Percentiles rank a stretch among this genome's conserved stretches.
phyloP scores from a whole-genome alignment of 306 rosid species.

The Lithocarpus polystachyus region DNA sequence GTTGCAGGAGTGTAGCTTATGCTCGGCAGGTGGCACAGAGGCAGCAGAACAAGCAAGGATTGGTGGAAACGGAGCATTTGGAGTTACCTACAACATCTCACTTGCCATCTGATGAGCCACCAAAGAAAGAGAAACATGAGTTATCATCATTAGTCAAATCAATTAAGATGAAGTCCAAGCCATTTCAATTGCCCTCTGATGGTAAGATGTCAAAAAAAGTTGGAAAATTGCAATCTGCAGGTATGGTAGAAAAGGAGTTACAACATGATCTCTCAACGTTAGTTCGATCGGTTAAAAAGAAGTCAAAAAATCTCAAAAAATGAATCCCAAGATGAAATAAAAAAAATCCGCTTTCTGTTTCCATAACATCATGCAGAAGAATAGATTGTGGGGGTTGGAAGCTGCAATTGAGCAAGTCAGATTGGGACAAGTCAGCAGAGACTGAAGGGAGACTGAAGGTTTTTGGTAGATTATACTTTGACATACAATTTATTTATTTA shows the following conservation, averaged over 20 bases:
- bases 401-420: no score
- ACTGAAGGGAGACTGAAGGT: not conserved
- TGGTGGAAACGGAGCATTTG: slow-evolving; percentile 23
- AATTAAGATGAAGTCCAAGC: slow-evolving; percentile 69
- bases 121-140: slow-evolving; percentile 49
- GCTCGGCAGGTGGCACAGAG: slow-evolving; percentile 54
- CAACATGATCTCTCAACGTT: slow-evolving; percentile 21
- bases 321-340: not conserved
- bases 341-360: not conserved
- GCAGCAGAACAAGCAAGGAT: slow-evolving; percentile 42
- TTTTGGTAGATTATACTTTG: not conserved
- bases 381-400: not conserved
- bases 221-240: slow-evolving; percentile 23
- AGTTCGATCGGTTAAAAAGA: slow-evolving; percentile 27
- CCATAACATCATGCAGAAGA: not conserved
- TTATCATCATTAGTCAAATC: slow-evolving; percentile 59
- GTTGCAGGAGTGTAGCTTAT: slow-evolving; percentile 71
- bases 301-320: slow-evolving; percentile 12
- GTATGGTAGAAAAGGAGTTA: slow-evolving; percentile 14
- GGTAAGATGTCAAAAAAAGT: slow-evolving; percentile 25
- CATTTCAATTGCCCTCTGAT: slow-evolving; percentile 35
- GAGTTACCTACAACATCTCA: slow-evolving; percentile 17
- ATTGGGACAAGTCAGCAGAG: not conserved
- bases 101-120: slow-evolving; percentile 23
- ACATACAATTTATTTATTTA: not conserved